These are phyloP conservation scores for Pisolithus orientalis DNA, from an alignment of 768 basidiomycete genomes.

Conservation along the genomic window DNA sequence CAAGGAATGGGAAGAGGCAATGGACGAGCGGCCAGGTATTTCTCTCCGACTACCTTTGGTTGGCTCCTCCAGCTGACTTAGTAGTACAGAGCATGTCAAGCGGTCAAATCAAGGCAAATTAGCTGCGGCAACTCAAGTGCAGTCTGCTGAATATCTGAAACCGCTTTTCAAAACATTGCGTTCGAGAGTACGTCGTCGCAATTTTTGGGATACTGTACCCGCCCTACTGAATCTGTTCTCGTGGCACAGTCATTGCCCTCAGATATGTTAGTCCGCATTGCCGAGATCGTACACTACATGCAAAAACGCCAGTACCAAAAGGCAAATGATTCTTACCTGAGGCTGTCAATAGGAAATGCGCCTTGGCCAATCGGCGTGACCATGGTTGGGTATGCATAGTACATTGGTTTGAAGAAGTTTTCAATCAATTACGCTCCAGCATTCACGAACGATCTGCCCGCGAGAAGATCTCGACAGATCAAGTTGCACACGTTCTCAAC, in stretches of 20 bases:
- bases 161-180: constrained; percentile 90
- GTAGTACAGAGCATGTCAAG: constrained; percentile 66
- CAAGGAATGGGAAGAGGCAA: constrained; percentile 94
- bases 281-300: constrained; percentile 96
- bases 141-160: constrained; percentile 95
- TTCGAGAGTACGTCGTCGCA: constrained; percentile 58
- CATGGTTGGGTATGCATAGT: constrained; percentile 81
- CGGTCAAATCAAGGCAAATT: constrained; percentile 87
- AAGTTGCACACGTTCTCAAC: constrained; percentile 96
- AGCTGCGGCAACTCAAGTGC: constrained; percentile 92
- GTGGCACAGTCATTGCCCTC: constrained; percentile 59
- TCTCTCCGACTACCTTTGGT: background rate
- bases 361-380: constrained; percentile 99
- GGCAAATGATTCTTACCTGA: constrained; percentile 95
- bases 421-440: constrained; percentile 33
- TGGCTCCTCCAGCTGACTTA: constrained; percentile 1
- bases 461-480: constrained; percentile 96
- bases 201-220: background rate
- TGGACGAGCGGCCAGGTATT: constrained; percentile 89
- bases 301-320: constrained; percentile 92
- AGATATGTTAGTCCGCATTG: constrained; percentile 80
- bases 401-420: background rate
- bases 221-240: constrained; percentile 4
- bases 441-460: constrained; percentile 97
- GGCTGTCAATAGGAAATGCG: constrained; percentile 95